Evolutionary conservation across 73 alveolate genomes (phyloP).

Genomic region (Urostyla sp.): DNA sequence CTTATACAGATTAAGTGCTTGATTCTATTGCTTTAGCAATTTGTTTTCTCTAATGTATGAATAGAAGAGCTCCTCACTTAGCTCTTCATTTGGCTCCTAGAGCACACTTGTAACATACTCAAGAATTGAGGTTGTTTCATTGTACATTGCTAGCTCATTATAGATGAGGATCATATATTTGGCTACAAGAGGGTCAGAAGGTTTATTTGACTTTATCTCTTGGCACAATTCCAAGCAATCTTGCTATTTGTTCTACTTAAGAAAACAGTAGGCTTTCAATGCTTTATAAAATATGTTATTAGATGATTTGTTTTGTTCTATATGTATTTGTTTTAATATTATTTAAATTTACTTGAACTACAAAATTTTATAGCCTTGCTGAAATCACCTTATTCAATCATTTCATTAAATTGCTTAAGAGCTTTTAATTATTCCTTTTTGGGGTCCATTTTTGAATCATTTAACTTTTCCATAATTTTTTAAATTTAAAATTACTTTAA

Average conservation of each 20-base stretch:
- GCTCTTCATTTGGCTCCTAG: slow-evolving; percentile 63
- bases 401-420: not conserved
- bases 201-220: slow-evolving; percentile 49
- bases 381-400: slow-evolving; percentile 11
- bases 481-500: too few species aligned
- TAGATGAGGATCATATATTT: slow-evolving; percentile 39
- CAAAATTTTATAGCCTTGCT: slow-evolving; percentile 19
- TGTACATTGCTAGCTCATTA: slow-evolving; percentile 52
- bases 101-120: slow-evolving; percentile 27
- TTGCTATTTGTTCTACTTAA: slow-evolving; percentile 29
- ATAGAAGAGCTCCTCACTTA: slow-evolving; percentile 60
- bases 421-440: slow-evolving; percentile 24
- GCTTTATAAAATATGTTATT: slow-evolving; percentile 30
- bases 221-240: slow-evolving; percentile 42
- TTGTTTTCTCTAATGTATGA: slow-evolving; percentile 66
- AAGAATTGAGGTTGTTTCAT: slow-evolving; percentile 54
- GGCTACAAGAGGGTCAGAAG: slow-evolving; percentile 46
- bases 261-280: slow-evolving; percentile 58
- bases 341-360: not conserved
- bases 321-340: not conserved
- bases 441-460: slow-evolving; percentile 3
- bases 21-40: slow-evolving; percentile 56
- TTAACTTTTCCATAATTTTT: not conserved
- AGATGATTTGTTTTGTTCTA: not conserved
- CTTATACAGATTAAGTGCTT: slow-evolving; percentile 55